Base-by-base conservation (phyloP, 1,284 basidiomycete genomes). In the Waitea zeae region DNA sequence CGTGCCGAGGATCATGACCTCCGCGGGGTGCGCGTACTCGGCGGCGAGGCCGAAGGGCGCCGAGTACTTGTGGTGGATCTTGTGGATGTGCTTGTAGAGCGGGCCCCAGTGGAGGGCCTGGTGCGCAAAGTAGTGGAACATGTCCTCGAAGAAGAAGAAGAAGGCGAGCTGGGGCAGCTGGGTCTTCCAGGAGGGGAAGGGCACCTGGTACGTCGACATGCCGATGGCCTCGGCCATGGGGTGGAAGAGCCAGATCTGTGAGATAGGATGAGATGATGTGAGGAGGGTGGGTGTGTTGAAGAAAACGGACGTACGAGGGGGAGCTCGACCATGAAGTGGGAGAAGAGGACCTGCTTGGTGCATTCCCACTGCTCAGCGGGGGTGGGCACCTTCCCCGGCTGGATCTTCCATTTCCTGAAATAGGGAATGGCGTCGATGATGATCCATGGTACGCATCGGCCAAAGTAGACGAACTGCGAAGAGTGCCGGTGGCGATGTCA, bases 1-100 rank as follows among this genome's bases (percentile, higher is more conserved):
- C 17, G 74, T 73, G 38, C 81, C 70, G 33, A 95, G 77, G 46
- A 95, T 90, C 55, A 92, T 71, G 37, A 92, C 84, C 57, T 96
- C 90, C 11, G 87, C 76, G 0, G 90, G 90, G 57, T 96, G 90
- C 0, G 90, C 89, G 51, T 96, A 98, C 58, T 98, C 95, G 11
- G 95, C 93, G 5, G 93, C 90, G 20, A 98, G 74, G 47, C 93
- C 93, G 51, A 97, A 96, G 0, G 93, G 93, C 14, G 93, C 92
- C 14, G 83, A 83, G 59, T 92, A 96, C 52, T 95, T 90, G 73
- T 97, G 93, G 58, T 97, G 87, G 31, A 89, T 66, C 64, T 97
- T 97, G 75, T 98, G 93, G 44, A 97, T 90, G 59, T 95, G 67
- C 62, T 90, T 95, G 74, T 98, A 98, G 38, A 98, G 66, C 3